phyloP scores from a whole-genome alignment of 129 eudicot genomes.

The Scalesia atractyloides region DNA sequence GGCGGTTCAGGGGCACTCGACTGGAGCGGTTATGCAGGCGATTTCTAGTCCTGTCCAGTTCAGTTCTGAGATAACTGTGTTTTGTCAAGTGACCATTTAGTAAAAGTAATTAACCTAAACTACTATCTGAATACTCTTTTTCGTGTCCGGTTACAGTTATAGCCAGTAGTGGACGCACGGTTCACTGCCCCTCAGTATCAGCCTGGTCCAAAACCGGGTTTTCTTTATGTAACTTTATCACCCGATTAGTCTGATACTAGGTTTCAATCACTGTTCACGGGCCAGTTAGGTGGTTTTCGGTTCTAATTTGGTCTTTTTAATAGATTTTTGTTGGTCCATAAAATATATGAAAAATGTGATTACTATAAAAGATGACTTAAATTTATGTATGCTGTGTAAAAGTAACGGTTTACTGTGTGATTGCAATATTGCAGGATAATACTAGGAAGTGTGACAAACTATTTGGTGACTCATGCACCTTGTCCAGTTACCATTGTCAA shows the following conservation, averaged over 20 bases:
- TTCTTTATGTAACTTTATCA: not conserved
- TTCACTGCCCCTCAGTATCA: not conserved
- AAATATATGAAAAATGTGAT: not conserved
- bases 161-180: too few species aligned
- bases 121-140: too few species aligned
- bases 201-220: not conserved
- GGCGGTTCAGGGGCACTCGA: too few species aligned
- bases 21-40: too few species aligned
- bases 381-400: not conserved
- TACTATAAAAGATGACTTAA: not conserved
- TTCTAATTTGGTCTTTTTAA: not conserved
- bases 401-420: not conserved
- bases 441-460: constrained; percentile 83
- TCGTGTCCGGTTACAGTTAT: too few species aligned
- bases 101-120: too few species aligned
- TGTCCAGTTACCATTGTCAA: constrained; percentile 90
- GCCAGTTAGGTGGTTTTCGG: not conserved
- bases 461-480: constrained; percentile 58
- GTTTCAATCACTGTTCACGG: not conserved
- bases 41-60: too few species aligned
- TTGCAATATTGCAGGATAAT: constrained; percentile 48
- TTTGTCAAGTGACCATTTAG: too few species aligned
- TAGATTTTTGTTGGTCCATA: not conserved
- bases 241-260: not conserved
- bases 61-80: too few species aligned